Evolutionary conservation across 2,329 filamentous ascomycete species (phyloP).

Genomic region (Cadophora sp.): DNA sequence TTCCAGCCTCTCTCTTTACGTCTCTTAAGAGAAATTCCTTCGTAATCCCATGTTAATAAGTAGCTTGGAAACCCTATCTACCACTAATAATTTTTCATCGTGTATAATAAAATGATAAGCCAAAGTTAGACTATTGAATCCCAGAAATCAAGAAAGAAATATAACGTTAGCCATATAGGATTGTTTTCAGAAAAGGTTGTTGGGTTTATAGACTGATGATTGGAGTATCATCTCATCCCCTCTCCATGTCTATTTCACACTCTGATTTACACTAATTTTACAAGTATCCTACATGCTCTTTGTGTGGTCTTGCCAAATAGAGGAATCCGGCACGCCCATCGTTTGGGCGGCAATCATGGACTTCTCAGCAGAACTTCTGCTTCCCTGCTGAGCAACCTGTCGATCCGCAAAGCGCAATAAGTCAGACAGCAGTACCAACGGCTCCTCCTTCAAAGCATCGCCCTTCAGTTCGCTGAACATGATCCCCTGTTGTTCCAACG

Average conservation of each 20-base stretch:
- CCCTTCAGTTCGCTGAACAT: conserved; percentile 38
- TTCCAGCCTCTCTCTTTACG: no score
- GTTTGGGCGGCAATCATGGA: conserved; percentile 27
- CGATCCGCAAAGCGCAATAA: conserved; percentile 38
- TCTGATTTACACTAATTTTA: not conserved
- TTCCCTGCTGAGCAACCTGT: conserved; percentile 11
- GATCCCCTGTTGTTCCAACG: conserved; percentile 38
- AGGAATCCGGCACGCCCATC: conserved; percentile 39
- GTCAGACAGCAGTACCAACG: conserved; percentile 39
- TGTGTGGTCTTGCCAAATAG: conserved; percentile 21
- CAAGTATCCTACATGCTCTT: conserved; percentile 21
- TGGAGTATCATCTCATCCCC: not conserved
- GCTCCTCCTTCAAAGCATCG: conserved; percentile 42
- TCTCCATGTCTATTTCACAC: not conserved
- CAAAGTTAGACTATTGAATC: no score
- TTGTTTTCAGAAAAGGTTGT: not conserved
- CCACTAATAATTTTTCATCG: no score
- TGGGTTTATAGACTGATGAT: not conserved
- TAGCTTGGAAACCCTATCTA: no score
- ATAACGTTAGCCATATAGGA: no score
- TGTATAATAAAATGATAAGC: no score
- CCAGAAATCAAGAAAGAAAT: no score
- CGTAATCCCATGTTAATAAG: no score
- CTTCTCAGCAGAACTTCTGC: conserved; percentile 4
- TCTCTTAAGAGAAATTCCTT: no score